Evolutionary conservation across 1,139 yeast species (phyloP).

Genomic region (Hanseniaspora uvarum): DNA sequence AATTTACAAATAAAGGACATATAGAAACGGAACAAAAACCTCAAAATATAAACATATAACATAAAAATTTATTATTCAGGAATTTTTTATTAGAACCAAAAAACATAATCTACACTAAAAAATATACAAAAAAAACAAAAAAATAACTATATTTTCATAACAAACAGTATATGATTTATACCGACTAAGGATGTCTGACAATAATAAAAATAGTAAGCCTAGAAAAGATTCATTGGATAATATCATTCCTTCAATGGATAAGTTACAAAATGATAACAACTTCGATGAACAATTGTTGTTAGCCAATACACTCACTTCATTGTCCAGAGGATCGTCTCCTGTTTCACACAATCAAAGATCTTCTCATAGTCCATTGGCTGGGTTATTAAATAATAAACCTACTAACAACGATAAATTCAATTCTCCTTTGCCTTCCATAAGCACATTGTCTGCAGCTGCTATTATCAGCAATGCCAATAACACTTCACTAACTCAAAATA

Average conservation of each 20-base stretch:
- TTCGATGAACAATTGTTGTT: constrained; percentile 11
- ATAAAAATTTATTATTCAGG: no score
- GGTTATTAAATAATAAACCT: not conserved
- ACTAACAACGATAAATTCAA: not conserved
- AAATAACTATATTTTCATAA: not conserved
- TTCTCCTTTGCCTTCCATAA: constrained; percentile 8
- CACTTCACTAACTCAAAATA: not conserved
- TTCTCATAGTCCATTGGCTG: not conserved
- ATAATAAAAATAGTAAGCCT: not conserved
- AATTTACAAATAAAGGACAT: no score
- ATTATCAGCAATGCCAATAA: not conserved
- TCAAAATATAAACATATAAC: no score
- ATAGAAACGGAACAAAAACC: no score
- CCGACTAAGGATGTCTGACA: constrained; percentile 14
- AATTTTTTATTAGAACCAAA: no score
- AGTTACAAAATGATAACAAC: constrained; percentile 3
- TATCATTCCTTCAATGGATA: constrained; percentile 7
- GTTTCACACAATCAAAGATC: constrained; percentile 3
- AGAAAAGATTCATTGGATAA: constrained; percentile 2
- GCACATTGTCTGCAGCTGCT: not conserved
- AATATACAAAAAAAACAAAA: no score
- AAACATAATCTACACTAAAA: not conserved
- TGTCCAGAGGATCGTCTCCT: constrained; percentile 14
- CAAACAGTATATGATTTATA: not conserved
- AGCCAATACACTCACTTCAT: constrained; percentile 12